These are phyloP conservation scores for Naematelia aurantialba DNA, from an alignment of 768 basidiomycete species.

Conservation along the genomic window DNA sequence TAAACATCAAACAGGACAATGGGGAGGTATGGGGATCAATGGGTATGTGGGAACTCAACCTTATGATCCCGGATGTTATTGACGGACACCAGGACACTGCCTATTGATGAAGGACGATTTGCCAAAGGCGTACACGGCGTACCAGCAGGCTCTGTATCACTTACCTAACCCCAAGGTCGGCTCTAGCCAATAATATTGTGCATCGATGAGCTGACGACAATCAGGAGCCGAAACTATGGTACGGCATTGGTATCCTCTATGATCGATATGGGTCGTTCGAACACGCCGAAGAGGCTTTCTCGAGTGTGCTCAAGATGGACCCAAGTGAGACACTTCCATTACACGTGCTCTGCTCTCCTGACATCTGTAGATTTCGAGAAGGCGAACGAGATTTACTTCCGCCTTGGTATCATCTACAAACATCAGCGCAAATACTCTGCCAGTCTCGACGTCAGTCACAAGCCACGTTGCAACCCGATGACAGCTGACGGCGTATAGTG, in stretches of 20 bases:
- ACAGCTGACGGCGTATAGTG: slow-evolving; percentile 54
- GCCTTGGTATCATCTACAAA: slow-evolving; percentile 98
- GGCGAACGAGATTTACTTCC: slow-evolving; percentile 96
- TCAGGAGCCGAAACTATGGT: slow-evolving; percentile 99
- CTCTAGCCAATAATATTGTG: slow-evolving; percentile 4
- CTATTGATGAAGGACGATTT: slow-evolving; percentile 99
- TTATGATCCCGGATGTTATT: slow-evolving; percentile 1
- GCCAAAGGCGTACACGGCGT: slow-evolving; percentile 96
- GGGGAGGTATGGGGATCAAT: slow-evolving; percentile 98
- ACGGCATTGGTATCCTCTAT: slow-evolving; percentile 97
- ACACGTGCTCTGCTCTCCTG: slow-evolving; percentile 1
- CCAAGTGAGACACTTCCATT: slow-evolving; percentile 62
- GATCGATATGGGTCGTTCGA: slow-evolving; percentile 97
- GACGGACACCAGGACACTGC: slow-evolving; percentile 67
- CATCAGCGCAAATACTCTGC: slow-evolving; percentile 92
- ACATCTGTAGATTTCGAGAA: slow-evolving; percentile 78
- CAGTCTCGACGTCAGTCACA: slow-evolving; percentile 58
- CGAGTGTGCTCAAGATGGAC: slow-evolving; percentile 93
- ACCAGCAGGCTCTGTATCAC: slow-evolving; percentile 94
- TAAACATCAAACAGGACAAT: slow-evolving; percentile 86
- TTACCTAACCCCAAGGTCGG: slow-evolving; percentile 88
- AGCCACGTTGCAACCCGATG: background rate
- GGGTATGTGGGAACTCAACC: slow-evolving; percentile 53
- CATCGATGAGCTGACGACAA: slow-evolving; percentile 7
- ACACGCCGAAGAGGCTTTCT: slow-evolving; percentile 98